phyloP scores from a whole-genome alignment of 2,329 filamentous ascomycete species.

The Apiospora sp. region DNA sequence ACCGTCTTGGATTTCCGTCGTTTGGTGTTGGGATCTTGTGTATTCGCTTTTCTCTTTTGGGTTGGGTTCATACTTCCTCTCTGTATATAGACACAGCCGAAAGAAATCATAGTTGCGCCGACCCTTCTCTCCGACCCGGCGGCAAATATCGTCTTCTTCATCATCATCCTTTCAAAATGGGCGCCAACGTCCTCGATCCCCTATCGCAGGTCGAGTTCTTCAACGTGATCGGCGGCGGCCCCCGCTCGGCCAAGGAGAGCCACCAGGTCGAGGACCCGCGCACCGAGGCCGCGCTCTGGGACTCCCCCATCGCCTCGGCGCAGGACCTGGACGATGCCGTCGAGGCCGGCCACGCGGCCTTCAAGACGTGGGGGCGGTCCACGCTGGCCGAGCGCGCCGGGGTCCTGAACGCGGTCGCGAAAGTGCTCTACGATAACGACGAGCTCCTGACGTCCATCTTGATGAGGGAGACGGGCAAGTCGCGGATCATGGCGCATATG shows the following conservation, averaged over 20 bases:
- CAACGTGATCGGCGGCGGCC: slow-evolving; percentile 55
- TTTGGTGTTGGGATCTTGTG: too few relatives aligned
- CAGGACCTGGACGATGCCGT: slow-evolving; percentile 56
- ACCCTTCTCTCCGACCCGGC: neutral
- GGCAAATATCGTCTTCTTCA: neutral
- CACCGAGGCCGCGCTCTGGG: slow-evolving; percentile 52
- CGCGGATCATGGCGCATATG: slow-evolving; percentile 47
- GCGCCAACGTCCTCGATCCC: slow-evolving; percentile 5
- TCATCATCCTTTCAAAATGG: neutral
- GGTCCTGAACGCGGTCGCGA: slow-evolving; percentile 49
- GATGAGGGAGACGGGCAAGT: slow-evolving; percentile 61
- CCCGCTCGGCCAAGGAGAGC: slow-evolving; percentile 41
- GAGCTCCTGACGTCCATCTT: slow-evolving; percentile 54
- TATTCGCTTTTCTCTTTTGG: too few relatives aligned
- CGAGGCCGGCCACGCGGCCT: slow-evolving; percentile 52
- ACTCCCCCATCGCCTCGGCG: slow-evolving; percentile 52
- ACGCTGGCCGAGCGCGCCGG: slow-evolving; percentile 52
- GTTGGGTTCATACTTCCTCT: neutral
- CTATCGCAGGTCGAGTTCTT: slow-evolving; percentile 43
- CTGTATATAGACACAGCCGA: neutral
- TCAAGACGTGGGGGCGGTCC: slow-evolving; percentile 55
- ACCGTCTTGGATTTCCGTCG: neutral
- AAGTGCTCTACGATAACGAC: slow-evolving; percentile 48
- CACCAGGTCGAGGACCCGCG: slow-evolving; percentile 53
- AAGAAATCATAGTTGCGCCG: neutral